A percentile compares a stretch with the other conserved stretches of the same genome.
Evolutionary conservation across 768 basidiomycete species (phyloP).

Genomic region (Lentinula boryana): DNA sequence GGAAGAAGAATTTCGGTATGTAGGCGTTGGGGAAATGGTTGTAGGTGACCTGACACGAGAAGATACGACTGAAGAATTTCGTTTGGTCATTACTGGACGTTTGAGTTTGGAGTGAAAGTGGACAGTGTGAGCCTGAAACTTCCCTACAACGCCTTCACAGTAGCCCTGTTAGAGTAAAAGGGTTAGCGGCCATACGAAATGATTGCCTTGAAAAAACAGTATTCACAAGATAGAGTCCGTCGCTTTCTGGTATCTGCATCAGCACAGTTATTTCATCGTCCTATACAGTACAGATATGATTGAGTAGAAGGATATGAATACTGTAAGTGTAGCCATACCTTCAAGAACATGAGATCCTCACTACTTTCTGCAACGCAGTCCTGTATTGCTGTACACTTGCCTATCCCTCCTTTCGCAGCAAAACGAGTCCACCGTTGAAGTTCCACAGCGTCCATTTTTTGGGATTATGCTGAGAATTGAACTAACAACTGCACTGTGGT

Average conservation of each 20-base stretch:
- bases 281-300: constrained; percentile 26
- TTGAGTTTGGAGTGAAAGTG: constrained; percentile 72
- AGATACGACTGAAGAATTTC: constrained; percentile 31
- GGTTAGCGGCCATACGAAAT: neutral
- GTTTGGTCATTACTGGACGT: constrained; percentile 72
- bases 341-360: constrained; percentile 84
- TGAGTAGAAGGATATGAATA: neutral
- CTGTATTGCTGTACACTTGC: constrained; percentile 63
- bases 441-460: constrained; percentile 59
- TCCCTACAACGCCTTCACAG: constrained; percentile 83
- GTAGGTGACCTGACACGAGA: constrained; percentile 16
- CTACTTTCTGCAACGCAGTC: constrained; percentile 72
- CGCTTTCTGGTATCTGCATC: constrained; percentile 55
- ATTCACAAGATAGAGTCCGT: constrained; percentile 60
- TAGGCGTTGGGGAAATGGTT: constrained; percentile 5
- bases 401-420: constrained; percentile 81
- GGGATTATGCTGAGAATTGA: neutral
- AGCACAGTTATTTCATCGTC: constrained; percentile 77
- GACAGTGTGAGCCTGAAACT: constrained; percentile 59
- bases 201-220: neutral
- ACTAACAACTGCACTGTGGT: neutral
- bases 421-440: constrained; percentile 81
- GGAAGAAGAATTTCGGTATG: neutral
- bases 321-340: constrained; percentile 37
- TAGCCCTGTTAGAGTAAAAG: constrained; percentile 48